These are phyloP conservation scores for Diaporthe caulivora DNA, from an alignment of 2,329 filamentous ascomycete species.

Conservation along the genomic window DNA sequence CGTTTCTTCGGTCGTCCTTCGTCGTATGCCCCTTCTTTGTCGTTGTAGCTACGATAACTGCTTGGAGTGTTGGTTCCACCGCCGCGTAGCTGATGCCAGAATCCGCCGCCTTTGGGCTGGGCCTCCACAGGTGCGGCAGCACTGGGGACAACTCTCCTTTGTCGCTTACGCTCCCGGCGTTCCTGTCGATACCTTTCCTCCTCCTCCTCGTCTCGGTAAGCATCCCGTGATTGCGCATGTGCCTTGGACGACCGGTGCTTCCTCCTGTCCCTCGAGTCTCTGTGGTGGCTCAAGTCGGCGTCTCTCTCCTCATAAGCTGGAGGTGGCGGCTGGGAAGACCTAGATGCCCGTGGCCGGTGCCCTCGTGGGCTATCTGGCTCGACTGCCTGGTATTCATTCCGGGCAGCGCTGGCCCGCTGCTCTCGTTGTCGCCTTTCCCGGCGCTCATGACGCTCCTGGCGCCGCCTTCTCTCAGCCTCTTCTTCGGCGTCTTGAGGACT, in stretches of 20 bases:
- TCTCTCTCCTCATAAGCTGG: conserved; percentile 34
- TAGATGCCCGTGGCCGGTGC: conserved; percentile 34
- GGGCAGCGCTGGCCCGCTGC: conserved; percentile 31
- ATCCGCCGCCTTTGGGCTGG: conserved; percentile 55
- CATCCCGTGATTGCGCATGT: conserved; percentile 30
- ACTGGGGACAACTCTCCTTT: conserved; percentile 77
- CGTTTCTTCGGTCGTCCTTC: conserved; percentile 56
- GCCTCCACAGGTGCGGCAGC: conserved; percentile 79
- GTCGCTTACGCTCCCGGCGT: conserved; percentile 36
- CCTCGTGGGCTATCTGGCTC: conserved; percentile 34
- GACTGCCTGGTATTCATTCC: conserved; percentile 38
- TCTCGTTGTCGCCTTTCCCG: conserved; percentile 38
- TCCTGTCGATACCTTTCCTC: conserved; percentile 36
- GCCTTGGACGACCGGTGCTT: conserved; percentile 34
- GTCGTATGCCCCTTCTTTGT: conserved; percentile 63
- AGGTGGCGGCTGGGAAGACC: conserved; percentile 32
- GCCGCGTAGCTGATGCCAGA: conserved; percentile 54
- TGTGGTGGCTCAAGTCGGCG: conserved; percentile 22
- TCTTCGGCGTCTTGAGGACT: conserved; percentile 27
- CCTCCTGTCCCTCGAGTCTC: conserved; percentile 35
- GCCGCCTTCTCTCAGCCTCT: conserved; percentile 36
- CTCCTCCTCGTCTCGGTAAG: conserved; percentile 33
- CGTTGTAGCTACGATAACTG: conserved; percentile 63
- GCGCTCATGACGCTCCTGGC: conserved; percentile 38
- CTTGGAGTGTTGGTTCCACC: conserved; percentile 51